phyloP scores from a whole-genome alignment of 495 filamentous ascomycete species.

The Schizothecium vesticola region DNA sequence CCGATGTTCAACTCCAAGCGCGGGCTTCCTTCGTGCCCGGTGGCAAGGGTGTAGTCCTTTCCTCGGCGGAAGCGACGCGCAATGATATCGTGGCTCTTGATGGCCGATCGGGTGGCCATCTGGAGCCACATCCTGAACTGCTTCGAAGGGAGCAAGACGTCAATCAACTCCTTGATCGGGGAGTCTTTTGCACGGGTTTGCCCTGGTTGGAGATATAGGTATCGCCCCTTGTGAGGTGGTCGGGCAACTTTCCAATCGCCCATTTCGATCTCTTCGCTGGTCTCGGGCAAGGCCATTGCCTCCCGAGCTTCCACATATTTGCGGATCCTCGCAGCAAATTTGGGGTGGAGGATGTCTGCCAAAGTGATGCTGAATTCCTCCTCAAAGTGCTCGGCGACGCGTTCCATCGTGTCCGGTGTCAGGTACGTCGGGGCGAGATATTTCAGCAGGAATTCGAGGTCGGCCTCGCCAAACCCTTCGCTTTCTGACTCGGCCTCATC shows the following conservation, averaged over 20 bases:
- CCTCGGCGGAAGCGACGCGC: constrained; percentile 82
- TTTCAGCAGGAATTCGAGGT: constrained; percentile 80
- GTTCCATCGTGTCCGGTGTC: constrained; percentile 86
- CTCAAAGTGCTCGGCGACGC: constrained; percentile 69
- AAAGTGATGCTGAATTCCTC: constrained; percentile 79
- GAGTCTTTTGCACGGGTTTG: constrained; percentile 26
- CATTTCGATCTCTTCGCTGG: constrained; percentile 54
- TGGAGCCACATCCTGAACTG: constrained; percentile 89
- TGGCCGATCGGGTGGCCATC: constrained; percentile 63
- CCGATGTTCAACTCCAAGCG: constrained; percentile 82
- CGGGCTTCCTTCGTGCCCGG: constrained; percentile 70
- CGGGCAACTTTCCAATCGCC: constrained; percentile 67
- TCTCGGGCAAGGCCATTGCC: constrained; percentile 37
- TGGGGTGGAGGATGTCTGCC: constrained; percentile 67
- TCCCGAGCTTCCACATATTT: constrained; percentile 65
- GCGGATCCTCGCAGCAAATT: constrained; percentile 64
- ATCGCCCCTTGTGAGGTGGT: constrained; percentile 94
- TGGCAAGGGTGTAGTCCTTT: constrained; percentile 88
- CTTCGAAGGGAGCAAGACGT: constrained; percentile 72
- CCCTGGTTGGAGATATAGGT: constrained; percentile 65
- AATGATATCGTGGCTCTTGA: constrained; percentile 64
- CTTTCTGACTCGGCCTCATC: constrained; percentile 40
- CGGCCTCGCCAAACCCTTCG: constrained; percentile 51
- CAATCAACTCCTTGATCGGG: constrained; percentile 71
- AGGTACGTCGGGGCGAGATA: constrained; percentile 87